Percentiles rank a stretch among this genome's conserved stretches.
These are phyloP conservation scores for Chlamydomonas reinhardtii DNA, from an alignment of 163 green algal genomes.

Conservation along the genomic window DNA sequence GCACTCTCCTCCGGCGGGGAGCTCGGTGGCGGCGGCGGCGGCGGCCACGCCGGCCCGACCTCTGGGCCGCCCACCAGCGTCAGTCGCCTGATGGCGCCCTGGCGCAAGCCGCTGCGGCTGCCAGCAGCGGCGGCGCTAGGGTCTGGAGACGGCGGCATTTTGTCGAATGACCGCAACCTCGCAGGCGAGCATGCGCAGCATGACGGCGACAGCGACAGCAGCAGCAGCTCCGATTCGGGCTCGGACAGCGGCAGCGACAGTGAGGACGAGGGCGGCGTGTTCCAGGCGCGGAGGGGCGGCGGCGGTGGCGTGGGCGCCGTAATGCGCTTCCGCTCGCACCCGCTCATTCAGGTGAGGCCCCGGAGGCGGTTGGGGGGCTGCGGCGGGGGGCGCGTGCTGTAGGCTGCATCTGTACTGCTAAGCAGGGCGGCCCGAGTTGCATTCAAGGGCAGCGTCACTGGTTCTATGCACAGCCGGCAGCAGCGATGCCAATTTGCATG, in stretches of 20 bases:
- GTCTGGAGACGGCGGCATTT: too few relatives aligned
- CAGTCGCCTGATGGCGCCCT: slow-evolving; percentile 18
- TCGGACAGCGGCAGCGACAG: neutral
- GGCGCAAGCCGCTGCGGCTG: neutral
- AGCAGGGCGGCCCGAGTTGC: too few relatives aligned
- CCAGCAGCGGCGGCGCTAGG: neutral
- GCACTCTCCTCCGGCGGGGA: neutral
- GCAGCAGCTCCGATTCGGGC: neutral
- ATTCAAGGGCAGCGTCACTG: too few relatives aligned
- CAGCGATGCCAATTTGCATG: too few relatives aligned
- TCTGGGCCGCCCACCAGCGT: neutral
- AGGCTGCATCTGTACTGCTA: too few relatives aligned
- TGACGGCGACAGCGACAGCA: neutral
- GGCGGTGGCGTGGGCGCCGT: neutral
- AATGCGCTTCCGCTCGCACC: too few relatives aligned
- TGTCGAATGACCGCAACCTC: too few relatives aligned
- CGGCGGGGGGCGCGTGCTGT: too few relatives aligned
- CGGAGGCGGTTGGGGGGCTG: too few relatives aligned
- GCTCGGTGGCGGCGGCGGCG: neutral
- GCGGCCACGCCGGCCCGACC: neutral
- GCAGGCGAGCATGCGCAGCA: too few relatives aligned
- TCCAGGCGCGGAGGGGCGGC: neutral
- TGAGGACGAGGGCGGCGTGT: neutral
- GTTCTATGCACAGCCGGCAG: too few relatives aligned
- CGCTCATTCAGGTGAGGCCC: too few relatives aligned